Percentiles rank a stretch among this genome's conserved stretches.
Evolutionary conservation across 345 rosid species (phyloP).

Genomic region (Gossypium sturtianum): DNA sequence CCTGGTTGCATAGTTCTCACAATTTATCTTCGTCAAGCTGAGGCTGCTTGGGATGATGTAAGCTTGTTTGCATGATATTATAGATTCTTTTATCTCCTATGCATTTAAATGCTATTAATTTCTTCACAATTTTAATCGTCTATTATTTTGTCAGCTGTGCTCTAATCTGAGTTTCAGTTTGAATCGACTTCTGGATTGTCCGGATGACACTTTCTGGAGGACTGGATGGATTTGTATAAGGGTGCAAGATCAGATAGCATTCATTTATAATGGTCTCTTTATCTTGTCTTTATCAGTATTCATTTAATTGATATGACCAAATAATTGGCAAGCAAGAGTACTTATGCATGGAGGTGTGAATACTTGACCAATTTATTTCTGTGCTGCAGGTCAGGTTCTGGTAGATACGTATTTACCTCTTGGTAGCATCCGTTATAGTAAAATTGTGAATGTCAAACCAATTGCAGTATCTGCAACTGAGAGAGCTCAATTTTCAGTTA

Average conservation of each 20-base stretch:
- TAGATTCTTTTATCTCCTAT: neutral
- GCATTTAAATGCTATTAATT: neutral
- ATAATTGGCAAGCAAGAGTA: neutral
- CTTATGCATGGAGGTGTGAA: conserved; percentile 10
- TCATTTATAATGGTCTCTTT: conserved; percentile 63
- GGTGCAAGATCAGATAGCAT: conserved; percentile 77
- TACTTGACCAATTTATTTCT: conserved; percentile 3
- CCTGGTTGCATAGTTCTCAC: conserved; percentile 93
- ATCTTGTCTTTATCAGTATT: conserved; percentile 3
- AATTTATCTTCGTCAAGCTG: conserved; percentile 76
- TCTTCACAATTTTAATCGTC: conserved; percentile 12
- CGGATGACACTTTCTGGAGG: conserved; percentile 79
- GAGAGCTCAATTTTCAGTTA: conserved; percentile 56
- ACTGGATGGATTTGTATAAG: conserved; percentile 76
- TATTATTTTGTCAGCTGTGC: conserved; percentile 49
- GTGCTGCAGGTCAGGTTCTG: conserved; percentile 74
- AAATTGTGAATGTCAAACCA: conserved; percentile 65
- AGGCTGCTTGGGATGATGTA: conserved; percentile 91
- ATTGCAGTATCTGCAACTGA: conserved; percentile 63
- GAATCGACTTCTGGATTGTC: conserved; percentile 68
- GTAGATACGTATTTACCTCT: conserved; percentile 60
- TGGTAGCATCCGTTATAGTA: conserved; percentile 48
- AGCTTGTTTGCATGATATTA: conserved; percentile 24
- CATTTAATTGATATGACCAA: neutral
- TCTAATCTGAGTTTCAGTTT: conserved; percentile 63